Percentiles rank a stretch among this genome's conserved stretches.
Evolutionary conservation across 139 green algal species (phyloP).

Genomic region (Chlamydomonas schloesseri): DNA sequence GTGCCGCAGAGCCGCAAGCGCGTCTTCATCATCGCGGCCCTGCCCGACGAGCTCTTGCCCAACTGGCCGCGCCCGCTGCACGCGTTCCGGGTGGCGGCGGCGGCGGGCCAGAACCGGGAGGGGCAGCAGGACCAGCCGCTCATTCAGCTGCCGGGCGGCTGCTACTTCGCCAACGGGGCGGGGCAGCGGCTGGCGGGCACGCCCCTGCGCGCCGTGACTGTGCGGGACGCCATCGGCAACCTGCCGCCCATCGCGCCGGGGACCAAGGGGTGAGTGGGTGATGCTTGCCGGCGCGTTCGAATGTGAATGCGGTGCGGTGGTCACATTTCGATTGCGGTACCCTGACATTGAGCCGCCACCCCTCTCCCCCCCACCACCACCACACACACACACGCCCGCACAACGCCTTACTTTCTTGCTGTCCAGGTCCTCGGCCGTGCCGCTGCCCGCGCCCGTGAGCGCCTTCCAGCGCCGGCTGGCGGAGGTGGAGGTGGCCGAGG

Average conservation of each 20-base stretch:
- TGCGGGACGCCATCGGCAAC: slow-evolving; percentile 94
- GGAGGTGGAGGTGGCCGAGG: too few relatives aligned
- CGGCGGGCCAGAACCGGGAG: too few relatives aligned
- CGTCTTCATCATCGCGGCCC: slow-evolving; percentile 95
- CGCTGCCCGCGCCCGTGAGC: too few relatives aligned
- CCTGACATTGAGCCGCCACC: too few relatives aligned
- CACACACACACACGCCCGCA: too few relatives aligned
- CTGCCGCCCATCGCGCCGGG: slow-evolving; percentile 92
- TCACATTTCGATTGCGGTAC: too few relatives aligned
- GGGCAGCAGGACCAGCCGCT: slow-evolving; percentile 71
- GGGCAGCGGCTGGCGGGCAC: slow-evolving; percentile 62
- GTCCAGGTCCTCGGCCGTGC: too few relatives aligned
- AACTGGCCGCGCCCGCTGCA: slow-evolving; percentile 89
- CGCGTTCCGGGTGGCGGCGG: slow-evolving; percentile 72
- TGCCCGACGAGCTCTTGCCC: slow-evolving; percentile 85
- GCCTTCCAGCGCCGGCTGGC: too few relatives aligned
- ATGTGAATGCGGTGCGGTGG: not conserved
- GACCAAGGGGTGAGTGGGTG: slow-evolving; percentile 51
- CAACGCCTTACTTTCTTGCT: too few relatives aligned
- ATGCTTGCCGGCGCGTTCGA: too few relatives aligned
- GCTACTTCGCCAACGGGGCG: not conserved
- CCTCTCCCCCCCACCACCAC: too few relatives aligned
- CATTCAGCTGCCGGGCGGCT: slow-evolving; percentile 1
- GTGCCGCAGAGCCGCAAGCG: slow-evolving; percentile 96
- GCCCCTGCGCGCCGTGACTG: slow-evolving; percentile 91